phyloP scores from a whole-genome alignment of 768 basidiomycete species.

The Xerocomus potaroensis region DNA sequence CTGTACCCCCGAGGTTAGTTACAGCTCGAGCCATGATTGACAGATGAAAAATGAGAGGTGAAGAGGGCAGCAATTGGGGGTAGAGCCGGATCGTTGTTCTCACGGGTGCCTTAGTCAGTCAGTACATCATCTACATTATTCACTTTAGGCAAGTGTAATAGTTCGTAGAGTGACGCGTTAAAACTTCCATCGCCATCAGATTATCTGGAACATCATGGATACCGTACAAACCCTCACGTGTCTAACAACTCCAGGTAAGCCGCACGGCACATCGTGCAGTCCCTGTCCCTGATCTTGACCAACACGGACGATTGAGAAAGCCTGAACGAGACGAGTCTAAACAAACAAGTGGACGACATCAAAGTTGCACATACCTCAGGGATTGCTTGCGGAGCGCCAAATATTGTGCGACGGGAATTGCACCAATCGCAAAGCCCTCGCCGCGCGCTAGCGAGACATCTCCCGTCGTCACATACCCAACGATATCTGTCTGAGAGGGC shows the following conservation, averaged over 20 bases:
- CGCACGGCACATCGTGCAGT: constrained; percentile 49
- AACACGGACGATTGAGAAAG: constrained; percentile 34
- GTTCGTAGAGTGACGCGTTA: too few relatives aligned
- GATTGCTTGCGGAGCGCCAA: constrained; percentile 52
- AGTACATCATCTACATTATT: too few relatives aligned
- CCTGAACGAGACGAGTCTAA: constrained; percentile 7
- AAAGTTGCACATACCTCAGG: constrained; percentile 26
- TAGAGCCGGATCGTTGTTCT: neutral
- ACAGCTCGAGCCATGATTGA: constrained; percentile 27
- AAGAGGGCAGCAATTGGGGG: too few relatives aligned
- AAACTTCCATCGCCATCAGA: too few relatives aligned
- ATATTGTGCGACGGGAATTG: constrained; percentile 53
- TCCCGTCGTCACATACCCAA: constrained; percentile 85
- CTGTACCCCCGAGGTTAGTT: constrained; percentile 37
- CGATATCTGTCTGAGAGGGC: constrained; percentile 43
- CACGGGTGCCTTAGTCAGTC: too few relatives aligned
- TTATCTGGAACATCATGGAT: neutral
- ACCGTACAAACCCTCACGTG: constrained; percentile 8
- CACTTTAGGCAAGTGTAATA: too few relatives aligned
- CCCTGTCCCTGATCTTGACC: constrained; percentile 63
- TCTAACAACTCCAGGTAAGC: constrained; percentile 43
- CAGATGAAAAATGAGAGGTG: neutral
- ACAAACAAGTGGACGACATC: neutral
- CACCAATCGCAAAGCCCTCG: constrained; percentile 72
- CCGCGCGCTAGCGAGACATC: constrained; percentile 78